phyloP scores from a whole-genome alignment of 345 rosid species.

The Hirschfeldia incana region DNA sequence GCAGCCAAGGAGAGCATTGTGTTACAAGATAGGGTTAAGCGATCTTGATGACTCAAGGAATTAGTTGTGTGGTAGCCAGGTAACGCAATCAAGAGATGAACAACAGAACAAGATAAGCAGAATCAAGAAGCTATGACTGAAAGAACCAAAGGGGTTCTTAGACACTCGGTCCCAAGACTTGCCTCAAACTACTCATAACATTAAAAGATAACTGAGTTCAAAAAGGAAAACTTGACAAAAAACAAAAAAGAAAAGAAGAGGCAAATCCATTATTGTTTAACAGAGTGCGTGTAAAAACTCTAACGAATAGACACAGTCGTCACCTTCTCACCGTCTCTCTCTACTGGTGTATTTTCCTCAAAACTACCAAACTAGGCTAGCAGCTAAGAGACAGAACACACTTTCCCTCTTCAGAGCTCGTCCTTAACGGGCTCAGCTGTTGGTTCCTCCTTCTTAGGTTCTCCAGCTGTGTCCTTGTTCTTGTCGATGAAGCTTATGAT shows the following conservation, averaged over 20 bases:
- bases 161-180: not conserved
- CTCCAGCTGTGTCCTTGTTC: constrained; percentile 55
- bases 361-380: constrained; percentile 39
- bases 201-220: not conserved
- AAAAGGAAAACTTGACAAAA: not conserved
- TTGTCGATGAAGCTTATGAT: constrained; percentile 75
- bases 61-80: not conserved
- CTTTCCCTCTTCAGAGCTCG: constrained; percentile 56
- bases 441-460: constrained; percentile 23
- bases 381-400: constrained; percentile 38
- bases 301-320: constrained; percentile 19
- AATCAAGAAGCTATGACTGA: not conserved
- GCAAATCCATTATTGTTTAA: constrained; percentile 22
- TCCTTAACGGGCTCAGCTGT: constrained; percentile 40
- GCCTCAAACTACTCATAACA: constrained; percentile 17
- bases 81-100: not conserved
- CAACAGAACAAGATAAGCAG: not conserved
- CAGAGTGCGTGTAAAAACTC: constrained; percentile 15
- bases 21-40: not conserved
- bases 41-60: not conserved
- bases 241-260: not conserved
- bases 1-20: not conserved
- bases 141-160: not conserved
- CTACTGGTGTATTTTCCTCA: constrained; percentile 37
- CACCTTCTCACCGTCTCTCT: not conserved